Percentiles rank a stretch among this genome's conserved stretches.
phyloP scores from a whole-genome alignment of 805 yeast genomes.

The Saccharomycopsis sp. region DNA sequence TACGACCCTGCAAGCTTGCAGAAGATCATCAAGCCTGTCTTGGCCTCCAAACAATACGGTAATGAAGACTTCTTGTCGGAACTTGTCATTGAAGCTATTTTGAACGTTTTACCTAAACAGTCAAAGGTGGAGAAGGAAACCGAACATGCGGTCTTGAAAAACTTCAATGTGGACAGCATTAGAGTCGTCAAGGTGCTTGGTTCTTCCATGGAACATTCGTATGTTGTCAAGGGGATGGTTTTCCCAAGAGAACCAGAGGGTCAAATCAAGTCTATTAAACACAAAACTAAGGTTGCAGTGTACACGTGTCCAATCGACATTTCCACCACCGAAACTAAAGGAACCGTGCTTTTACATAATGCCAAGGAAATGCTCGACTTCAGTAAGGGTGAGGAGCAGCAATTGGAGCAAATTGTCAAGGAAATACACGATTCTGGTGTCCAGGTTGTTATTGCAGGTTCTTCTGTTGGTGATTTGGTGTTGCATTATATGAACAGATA shows the following conservation, averaged over 20 bases:
- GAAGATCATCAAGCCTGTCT: conserved; percentile 78
- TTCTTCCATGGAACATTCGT: conserved; percentile 61
- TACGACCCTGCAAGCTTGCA: conserved; percentile 47
- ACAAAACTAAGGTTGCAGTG: conserved; percentile 79
- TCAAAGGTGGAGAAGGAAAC: conserved; percentile 32
- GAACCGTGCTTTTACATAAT: conserved; percentile 90
- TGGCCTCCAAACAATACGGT: conserved; percentile 91
- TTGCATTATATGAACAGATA: conserved; percentile 87
- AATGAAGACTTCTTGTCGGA: conserved; percentile 70
- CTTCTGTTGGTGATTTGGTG: conserved; percentile 88
- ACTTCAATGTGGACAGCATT: conserved; percentile 85
- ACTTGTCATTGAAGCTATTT: conserved; percentile 79
- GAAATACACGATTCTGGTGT: conserved; percentile 82
- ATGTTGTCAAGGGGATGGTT: conserved; percentile 94
- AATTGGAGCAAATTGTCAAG: conserved; percentile 76
- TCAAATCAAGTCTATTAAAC: conserved; percentile 54
- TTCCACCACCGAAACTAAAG: conserved; percentile 96
- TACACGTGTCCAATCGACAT: conserved; percentile 93
- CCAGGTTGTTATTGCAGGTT: conserved; percentile 87
- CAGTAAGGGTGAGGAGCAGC: conserved; percentile 93
- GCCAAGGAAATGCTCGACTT: conserved; percentile 97
- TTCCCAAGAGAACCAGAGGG: conserved; percentile 98
- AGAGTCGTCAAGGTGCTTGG: conserved; percentile 98
- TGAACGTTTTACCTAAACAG: conserved; percentile 65
- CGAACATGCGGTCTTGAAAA: conserved; percentile 20